Evolutionary conservation across 352 stramenopile genomes (phyloP), one percentile per base, ranked within the genome.

Genomic region (Globisporangium carolinianum): DNA sequence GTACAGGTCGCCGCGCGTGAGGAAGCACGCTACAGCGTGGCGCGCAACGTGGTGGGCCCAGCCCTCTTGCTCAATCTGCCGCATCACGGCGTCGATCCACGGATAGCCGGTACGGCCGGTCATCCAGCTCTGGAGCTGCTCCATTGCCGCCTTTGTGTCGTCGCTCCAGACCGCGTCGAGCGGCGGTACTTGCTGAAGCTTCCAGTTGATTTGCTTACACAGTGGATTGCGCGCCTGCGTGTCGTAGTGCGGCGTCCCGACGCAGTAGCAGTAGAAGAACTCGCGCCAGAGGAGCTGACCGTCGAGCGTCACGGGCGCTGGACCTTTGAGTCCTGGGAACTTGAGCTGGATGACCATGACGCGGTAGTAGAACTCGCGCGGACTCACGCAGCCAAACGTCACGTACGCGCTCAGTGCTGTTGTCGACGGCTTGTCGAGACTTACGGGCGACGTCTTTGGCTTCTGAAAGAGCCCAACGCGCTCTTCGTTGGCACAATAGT

Each of bases 11-110:
- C 96, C 96, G 18, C 97, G 73, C 8, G 97, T 99, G 8, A 99
- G 72, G 61, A 99, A 99, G 68, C 94, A 99, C 4, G 97, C 95
- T 4, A 97, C 92, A 0, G 94, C 83, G 69, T 99, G 96, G 14
- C 97, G 68, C 24, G 79, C 93, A 5, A 83, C 68, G 66, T 92
- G 79, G 57, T 93, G 83, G 0, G 79, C 78, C 84, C 84, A 97
- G n/a, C 88, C 89, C 67, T 97, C 85, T 14, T 79, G 67, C 41
- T 87, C 76, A 45, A 97, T 86, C 65, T 97, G 90, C 0, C 78
- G 90, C 90, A 99, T 98, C 43, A 91, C 83, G 14, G 96, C 97
- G 69, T 99, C 96, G 61, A 99, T 98, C 75, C 89, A 99, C 5
- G 97, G 96, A 70, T 97, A 99, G 1, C 97, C 97, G 1, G 97